Percentiles rank a stretch among this genome's conserved stretches.
Evolutionary conservation across 768 basidiomycete species (phyloP).

Genomic region (Obba rivulosa): DNA sequence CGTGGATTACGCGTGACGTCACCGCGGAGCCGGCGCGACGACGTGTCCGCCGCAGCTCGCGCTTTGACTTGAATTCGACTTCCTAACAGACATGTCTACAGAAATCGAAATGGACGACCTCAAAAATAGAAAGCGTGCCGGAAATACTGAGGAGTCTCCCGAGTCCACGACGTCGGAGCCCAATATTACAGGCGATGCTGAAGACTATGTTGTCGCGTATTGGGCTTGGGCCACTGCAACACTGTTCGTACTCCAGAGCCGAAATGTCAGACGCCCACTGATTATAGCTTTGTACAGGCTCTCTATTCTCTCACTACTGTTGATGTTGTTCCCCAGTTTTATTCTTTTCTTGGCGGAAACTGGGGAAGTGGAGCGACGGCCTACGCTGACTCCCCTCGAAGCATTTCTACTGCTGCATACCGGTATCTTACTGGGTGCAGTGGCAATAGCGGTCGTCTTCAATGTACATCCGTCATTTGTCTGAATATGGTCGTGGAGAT

Average conservation of each 20-base stretch:
- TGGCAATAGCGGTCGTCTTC: conserved; percentile 52
- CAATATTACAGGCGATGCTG: conserved; percentile 5
- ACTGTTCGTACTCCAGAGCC: conserved; percentile 4
- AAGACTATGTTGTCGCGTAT: conserved; percentile 25
- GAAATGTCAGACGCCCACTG: not conserved
- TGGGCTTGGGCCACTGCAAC: conserved; percentile 36
- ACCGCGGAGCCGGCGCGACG: not conserved
- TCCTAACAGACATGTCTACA: conserved; percentile 21
- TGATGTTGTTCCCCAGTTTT: conserved; percentile 53
- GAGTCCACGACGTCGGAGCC: not conserved
- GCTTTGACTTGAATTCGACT: not conserved
- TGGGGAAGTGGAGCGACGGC: conserved; percentile 31
- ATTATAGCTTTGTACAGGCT: not conserved
- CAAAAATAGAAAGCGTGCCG: conserved; percentile 1
- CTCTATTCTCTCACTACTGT: conserved; percentile 19
- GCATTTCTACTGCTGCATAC: conserved; percentile 63
- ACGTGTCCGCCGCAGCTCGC: conserved; percentile 12
- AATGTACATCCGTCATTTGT: conserved; percentile 36
- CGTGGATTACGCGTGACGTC: no score
- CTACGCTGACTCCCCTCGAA: conserved; percentile 59
- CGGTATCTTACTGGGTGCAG: conserved; percentile 52
- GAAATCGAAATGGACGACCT: conserved; percentile 38
- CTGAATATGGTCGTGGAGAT: not conserved
- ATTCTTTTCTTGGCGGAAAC: conserved; percentile 62
- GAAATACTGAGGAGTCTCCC: conserved; percentile 8